Evolutionary conservation across 1,139 yeast species (phyloP), one percentile per base, ranked within the genome.

Genomic region (Geotrichum aggregatum): DNA sequence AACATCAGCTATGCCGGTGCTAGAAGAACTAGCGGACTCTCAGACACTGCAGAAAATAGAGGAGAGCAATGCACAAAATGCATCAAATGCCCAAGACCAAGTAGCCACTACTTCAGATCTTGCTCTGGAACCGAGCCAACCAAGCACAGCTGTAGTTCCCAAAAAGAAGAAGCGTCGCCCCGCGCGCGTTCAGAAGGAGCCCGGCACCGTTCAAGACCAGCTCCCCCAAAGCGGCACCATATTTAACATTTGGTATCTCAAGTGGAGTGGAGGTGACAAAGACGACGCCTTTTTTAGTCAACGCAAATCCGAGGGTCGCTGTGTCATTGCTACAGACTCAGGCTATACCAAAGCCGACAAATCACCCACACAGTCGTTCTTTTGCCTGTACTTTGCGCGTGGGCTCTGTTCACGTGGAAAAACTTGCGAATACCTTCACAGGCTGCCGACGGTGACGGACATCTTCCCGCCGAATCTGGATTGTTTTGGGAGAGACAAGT

Each of bases 401-500:
- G 98, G 98, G 0, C 78, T 87, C 66, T 92, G 98, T 65, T 78
- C 81, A 52, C 75, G 80, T 58, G 98, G 96, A 3, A 76, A 76
- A 53, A 76, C 79, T 47, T 92, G 98, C 67, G 78, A 76, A 33
- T 89, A 81, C 66, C 70, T 84, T 47, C 98, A 92, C 67, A 72
- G 96, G 47, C 65, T 87, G 14, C 98, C 98, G 0, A 67, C 66
- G 0, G 76, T 73, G 4, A 59, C 62, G 0, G 83, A 79, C 56
- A 66, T 70, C 42, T 71, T 72, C 54, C 75, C 83, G 0, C 78
- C 82, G 11, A 83, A 88, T 1, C 79, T 82, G 39, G 98, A 92
- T 68, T 91, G 98, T 63, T 92, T 92, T 73, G 98, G 98, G 0
- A 73, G 98, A 54, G 96, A 87, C 64, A 87, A 85, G 66, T 85